Evolutionary conservation across 345 rosid species (phyloP), one percentile per base, ranked within the genome.

Genomic region (Aurinia saxatilis): DNA sequence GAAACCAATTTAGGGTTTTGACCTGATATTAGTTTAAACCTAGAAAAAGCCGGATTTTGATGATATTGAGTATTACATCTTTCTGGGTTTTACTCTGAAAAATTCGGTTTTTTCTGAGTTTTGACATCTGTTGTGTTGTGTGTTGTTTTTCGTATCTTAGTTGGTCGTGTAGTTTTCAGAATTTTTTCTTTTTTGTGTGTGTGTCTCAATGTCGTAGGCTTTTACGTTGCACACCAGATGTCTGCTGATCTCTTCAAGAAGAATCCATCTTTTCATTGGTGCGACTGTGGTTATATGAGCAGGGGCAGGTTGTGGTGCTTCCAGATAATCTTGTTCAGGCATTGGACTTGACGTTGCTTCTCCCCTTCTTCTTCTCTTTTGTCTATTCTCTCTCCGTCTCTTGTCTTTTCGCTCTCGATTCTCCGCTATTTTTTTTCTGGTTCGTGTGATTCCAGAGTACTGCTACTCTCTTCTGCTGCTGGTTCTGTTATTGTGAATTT

Each of bases 281-380:
- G 71, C 49, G 77, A 60, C 51, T 82, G 81, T 60, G 78, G 80
- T 87, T 82, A 82, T 74, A 77, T 85, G 91, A 83, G 75, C 85
- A 66, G 79, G 46, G 83, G 92, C 75, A 84, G 82, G 73, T 76
- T 76, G 66, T 82, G 96, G 82, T 83, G 79, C 47, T 68, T 84
- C 13, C 72, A 76, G 45, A 50, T 57, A 4, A 64, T 71, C 66
- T 38, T 65, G 23, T 85, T 87, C 58, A 75, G 82, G 9, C 87
- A 85, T 54, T 85, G 90, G 95, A 84, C 87, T 72, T 88, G 88
- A 78, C 80, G 4, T n/a, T 58, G 5, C 41, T 36, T 41, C 53
- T 2, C 47, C 23, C 50, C 16, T 1, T 57, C 58, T 34, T 10
- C 6, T 30, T 53, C 66, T 45, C 16, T 10, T 63, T 54, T 8